Conservation (phyloP, 208 protist species). For the Giardia duodenalis region DNA sequence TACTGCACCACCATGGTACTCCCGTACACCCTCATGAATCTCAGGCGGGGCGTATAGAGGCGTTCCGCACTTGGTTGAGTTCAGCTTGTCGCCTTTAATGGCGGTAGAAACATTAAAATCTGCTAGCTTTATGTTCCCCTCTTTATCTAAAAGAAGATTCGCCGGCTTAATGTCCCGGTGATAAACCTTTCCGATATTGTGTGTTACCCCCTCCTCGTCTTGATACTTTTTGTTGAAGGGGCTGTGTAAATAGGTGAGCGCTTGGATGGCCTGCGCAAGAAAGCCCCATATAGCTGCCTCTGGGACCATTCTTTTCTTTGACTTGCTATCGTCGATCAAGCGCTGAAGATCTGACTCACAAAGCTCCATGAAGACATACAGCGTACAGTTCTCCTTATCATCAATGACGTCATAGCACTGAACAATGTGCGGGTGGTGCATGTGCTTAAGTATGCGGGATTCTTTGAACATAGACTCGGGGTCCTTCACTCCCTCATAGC, state of each 20-base stretch:
- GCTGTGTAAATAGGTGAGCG: not conserved
- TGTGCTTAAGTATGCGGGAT: not conserved
- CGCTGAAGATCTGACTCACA: not conserved
- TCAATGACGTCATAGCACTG: not conserved
- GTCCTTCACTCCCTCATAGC: not conserved
- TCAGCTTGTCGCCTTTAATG: conserved; percentile 30
- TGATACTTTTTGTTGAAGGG: conserved; percentile 8
- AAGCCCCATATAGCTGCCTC: not conserved
- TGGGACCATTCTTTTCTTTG: not conserved
- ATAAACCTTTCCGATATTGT: conserved; percentile 26
- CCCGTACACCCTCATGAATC: conserved; percentile 2
- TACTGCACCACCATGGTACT: conserved; percentile 40
- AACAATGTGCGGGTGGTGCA: not conserved
- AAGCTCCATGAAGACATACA: not conserved
- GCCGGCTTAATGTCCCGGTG: conserved; percentile 52
- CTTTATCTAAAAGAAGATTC: conserved; percentile 47
- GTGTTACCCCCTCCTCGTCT: not conserved
- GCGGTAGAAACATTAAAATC: conserved; percentile 49
- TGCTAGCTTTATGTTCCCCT: conserved; percentile 46
- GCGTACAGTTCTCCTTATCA: not conserved
- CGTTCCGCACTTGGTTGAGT: conserved; percentile 46
- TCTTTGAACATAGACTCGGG: not conserved
- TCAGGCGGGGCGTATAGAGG: conserved; percentile 54
- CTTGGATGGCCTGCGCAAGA: not conserved
- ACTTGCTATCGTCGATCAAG: not conserved